These are phyloP conservation scores for Diutina ranongensis DNA, from an alignment of 1,139 yeast species.

Conservation along the genomic window DNA sequence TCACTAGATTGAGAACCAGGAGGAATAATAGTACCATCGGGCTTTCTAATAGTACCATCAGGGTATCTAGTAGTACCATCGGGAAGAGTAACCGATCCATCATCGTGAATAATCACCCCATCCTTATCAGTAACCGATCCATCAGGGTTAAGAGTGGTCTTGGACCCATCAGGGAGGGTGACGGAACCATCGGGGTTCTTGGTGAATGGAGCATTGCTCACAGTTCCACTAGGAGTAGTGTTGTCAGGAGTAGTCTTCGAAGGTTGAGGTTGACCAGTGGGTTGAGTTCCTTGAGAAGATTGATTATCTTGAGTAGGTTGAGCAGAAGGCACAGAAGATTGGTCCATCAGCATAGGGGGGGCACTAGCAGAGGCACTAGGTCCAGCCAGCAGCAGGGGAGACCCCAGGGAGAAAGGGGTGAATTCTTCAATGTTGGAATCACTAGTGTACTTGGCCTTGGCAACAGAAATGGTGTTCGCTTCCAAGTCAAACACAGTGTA, in stretches of 20 bases:
- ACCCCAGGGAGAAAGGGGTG: neutral
- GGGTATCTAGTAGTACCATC: neutral
- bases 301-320: neutral
- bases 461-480: conserved; percentile 17
- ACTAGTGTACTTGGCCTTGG: conserved; percentile 14
- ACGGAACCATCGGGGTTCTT: neutral
- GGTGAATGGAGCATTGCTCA: neutral
- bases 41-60: neutral
- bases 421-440: neutral
- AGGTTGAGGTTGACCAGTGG: neutral
- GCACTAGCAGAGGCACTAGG: neutral
- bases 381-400: neutral
- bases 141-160: neutral
- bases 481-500: conserved; percentile 20
- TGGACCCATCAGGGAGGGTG: neutral
- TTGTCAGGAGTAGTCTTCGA: neutral
- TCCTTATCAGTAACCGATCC: neutral
- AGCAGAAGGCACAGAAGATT: neutral
- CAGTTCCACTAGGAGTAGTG: neutral
- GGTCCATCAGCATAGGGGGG: too few relatives aligned
- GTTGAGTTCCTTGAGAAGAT: too few relatives aligned
- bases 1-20: neutral
- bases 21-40: neutral
- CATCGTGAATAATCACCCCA: neutral
- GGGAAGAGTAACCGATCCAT: neutral